Evolutionary conservation across 345 rosid species (phyloP).

Genomic region (Populus alba): DNA sequence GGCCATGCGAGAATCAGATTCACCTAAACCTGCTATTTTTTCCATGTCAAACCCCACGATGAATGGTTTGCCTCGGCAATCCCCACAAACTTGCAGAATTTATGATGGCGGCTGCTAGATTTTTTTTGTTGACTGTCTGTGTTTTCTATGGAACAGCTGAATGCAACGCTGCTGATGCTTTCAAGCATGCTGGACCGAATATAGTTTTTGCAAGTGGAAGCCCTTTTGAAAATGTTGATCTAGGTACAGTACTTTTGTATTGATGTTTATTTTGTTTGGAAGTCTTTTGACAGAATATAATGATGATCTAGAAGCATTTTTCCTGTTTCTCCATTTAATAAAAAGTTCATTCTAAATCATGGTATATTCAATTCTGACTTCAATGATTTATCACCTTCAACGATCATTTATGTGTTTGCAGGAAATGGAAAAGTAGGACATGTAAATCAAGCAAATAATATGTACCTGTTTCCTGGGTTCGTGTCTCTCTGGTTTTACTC

Average conservation of each 20-base stretch:
- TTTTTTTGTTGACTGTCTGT: slow-evolving; percentile 22
- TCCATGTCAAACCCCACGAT: slow-evolving; percentile 98
- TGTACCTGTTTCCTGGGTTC: slow-evolving; percentile 98
- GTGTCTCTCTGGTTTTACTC: slow-evolving; percentile 30
- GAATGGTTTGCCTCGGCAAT: slow-evolving; percentile 58
- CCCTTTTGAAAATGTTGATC: slow-evolving; percentile 81
- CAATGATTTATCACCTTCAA: neutral
- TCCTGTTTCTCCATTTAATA: neutral
- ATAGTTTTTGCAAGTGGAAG: slow-evolving; percentile 97
- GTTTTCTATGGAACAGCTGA: slow-evolving; percentile 59
- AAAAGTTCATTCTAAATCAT: neutral
- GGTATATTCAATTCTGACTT: slow-evolving; percentile 5
- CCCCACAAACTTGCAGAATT: slow-evolving; percentile 2
- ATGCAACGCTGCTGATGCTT: slow-evolving; percentile 94
- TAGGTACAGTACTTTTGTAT: slow-evolving; percentile 46
- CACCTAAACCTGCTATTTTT: slow-evolving; percentile 86
- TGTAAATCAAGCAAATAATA: slow-evolving; percentile 98
- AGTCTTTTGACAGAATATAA: slow-evolving; percentile 4
- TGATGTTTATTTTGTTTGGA: slow-evolving; percentile 13
- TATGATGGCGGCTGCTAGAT: slow-evolving; percentile 1
- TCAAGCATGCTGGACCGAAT: slow-evolving; percentile 85
- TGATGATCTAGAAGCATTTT: neutral
- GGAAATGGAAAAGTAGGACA: slow-evolving; percentile 85
- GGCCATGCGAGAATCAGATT: slow-evolving; percentile 83
- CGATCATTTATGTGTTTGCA: slow-evolving; percentile 30